Percentiles rank a stretch among this genome's conserved stretches.
Conservation (phyloP, 2,329 filamentous ascomycete genomes). For the Xylariales sp. region DNA sequence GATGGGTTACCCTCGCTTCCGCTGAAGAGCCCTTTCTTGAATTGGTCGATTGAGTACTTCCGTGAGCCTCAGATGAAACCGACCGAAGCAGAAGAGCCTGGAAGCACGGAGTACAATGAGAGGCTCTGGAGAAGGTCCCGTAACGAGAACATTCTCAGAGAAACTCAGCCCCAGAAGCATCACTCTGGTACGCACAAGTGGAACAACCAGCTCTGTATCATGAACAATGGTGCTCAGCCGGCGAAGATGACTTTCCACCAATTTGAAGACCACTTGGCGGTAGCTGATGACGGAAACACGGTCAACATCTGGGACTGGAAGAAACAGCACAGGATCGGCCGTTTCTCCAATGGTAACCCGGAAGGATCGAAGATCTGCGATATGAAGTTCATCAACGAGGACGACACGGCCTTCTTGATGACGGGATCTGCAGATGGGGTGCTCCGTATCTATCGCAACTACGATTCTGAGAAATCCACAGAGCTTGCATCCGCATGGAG, state of each 20-base stretch:
- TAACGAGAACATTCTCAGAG: constrained; percentile 86
- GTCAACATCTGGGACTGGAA: constrained; percentile 94
- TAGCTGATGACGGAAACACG: constrained; percentile 88
- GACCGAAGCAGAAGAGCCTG: constrained; percentile 91
- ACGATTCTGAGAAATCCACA: constrained; percentile 70
- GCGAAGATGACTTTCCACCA: constrained; percentile 95
- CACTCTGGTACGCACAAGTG: constrained; percentile 81
- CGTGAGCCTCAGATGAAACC: constrained; percentile 97
- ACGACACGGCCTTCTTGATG: constrained; percentile 91
- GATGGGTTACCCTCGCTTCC: constrained; percentile 62
- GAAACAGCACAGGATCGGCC: constrained; percentile 65
- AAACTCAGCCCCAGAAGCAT: constrained; percentile 90
- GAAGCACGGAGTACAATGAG: constrained; percentile 93
- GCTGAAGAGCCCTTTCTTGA: constrained; percentile 76
- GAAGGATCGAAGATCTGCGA: constrained; percentile 88
- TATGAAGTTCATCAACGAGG: constrained; percentile 96
- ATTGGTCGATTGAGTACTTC: constrained; percentile 98
- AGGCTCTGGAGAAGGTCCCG: constrained; percentile 87
- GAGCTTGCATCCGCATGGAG: constrained; percentile 89
- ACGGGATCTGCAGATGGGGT: constrained; percentile 94
- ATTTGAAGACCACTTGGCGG: constrained; percentile 92
- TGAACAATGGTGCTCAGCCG: constrained; percentile 87
- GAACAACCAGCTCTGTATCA: constrained; percentile 72
- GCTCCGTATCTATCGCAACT: constrained; percentile 87
- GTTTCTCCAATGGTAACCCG: constrained; percentile 93